phyloP scores from a whole-genome alignment of 768 basidiomycete genomes.

The Macrolepiota albuminosa region DNA sequence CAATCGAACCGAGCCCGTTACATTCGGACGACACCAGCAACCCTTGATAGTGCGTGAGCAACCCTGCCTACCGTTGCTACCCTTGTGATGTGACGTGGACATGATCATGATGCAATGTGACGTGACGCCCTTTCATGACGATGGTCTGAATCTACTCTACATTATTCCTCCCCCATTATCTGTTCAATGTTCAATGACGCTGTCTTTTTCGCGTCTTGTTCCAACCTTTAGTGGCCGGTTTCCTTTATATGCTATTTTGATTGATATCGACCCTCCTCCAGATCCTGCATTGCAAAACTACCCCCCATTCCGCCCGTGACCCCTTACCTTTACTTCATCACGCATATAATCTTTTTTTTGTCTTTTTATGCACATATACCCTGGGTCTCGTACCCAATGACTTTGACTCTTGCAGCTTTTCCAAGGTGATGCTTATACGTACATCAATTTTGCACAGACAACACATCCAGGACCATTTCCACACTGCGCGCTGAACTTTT shows the following conservation, averaged over 20 bases:
- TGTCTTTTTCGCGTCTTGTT: background rate
- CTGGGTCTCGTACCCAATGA: background rate
- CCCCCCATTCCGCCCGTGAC: background rate
- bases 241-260: background rate
- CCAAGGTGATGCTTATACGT: conserved; percentile 4
- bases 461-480: background rate
- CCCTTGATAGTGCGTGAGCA: conserved; percentile 3
- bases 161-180: conserved; percentile 1
- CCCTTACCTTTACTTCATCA: conserved; percentile 1
- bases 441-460: conserved; percentile 1
- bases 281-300: background rate
- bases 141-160: conserved; percentile 6
- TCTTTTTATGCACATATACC: conserved; percentile 8
- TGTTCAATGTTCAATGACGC: background rate
- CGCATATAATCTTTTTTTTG: conserved; percentile 10
- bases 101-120: conserved; percentile 4
- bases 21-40: conserved; percentile 10
- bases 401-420: conserved; percentile 1
- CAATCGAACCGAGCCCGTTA: conserved; percentile 16
- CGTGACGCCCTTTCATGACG: conserved; percentile 10
- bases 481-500: background rate
- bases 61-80: background rate
- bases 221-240: background rate
- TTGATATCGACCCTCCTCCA: background rate
- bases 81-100: conserved; percentile 4